These are phyloP conservation scores for Ephemerocybe angulata DNA, from an alignment of 768 basidiomycete species.

Conservation along the genomic window DNA sequence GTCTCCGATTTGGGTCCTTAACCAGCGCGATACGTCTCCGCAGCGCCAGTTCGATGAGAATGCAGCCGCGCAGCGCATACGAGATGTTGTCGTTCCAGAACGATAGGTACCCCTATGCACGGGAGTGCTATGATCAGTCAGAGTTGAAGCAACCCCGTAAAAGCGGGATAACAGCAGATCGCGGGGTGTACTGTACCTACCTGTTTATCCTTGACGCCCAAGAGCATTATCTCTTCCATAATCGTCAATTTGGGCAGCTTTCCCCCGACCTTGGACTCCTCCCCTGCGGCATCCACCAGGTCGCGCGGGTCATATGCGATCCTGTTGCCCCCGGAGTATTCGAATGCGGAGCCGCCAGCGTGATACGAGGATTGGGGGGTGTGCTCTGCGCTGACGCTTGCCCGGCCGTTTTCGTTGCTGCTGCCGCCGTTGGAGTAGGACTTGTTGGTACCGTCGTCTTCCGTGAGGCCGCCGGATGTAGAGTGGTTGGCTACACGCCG, in stretches of 20 bases:
- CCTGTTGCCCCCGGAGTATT: constrained; percentile 63
- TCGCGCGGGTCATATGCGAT: constrained; percentile 95
- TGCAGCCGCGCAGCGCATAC: constrained; percentile 97
- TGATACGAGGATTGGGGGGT: background rate
- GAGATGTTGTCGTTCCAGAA: constrained; percentile 99
- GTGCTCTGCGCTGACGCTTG: background rate
- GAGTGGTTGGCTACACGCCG: constrained; percentile 3
- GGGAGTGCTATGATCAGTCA: constrained; percentile 8
- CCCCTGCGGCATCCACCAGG: constrained; percentile 62
- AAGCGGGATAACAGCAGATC: background rate
- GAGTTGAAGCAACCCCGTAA: constrained; percentile 3
- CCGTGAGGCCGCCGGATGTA: background rate
- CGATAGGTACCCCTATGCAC: constrained; percentile 75
- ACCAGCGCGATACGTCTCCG: constrained; percentile 90
- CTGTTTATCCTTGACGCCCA: constrained; percentile 96
- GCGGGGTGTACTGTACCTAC: constrained; percentile 40
- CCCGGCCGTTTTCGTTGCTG: too few species aligned
- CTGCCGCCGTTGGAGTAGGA: background rate
- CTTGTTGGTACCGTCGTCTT: background rate
- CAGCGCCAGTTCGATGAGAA: constrained; percentile 95
- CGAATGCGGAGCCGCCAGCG: constrained; percentile 65
- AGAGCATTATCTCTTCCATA: constrained; percentile 92
- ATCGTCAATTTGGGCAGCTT: constrained; percentile 84
- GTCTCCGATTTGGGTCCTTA: constrained; percentile 72
- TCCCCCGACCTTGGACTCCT: constrained; percentile 60